These are phyloP conservation scores for Nemania diffusa DNA, from an alignment of 2,329 filamentous ascomycete genomes.

Conservation along the genomic window DNA sequence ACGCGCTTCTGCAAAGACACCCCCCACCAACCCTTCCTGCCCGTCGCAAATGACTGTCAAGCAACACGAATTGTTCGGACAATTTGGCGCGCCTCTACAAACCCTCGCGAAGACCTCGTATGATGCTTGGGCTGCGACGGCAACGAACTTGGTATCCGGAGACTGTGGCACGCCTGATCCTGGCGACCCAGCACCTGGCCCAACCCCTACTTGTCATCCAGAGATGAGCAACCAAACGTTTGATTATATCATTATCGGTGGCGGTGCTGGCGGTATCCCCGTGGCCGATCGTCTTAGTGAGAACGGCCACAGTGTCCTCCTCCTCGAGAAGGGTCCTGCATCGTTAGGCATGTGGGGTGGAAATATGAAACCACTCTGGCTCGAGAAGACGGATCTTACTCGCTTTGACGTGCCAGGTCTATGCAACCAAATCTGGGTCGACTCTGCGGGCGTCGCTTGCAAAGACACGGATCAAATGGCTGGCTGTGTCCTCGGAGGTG, in stretches of 20 bases:
- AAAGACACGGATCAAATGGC: conserved; percentile 77
- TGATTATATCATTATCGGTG: conserved; percentile 71
- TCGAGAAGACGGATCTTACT: conserved; percentile 69
- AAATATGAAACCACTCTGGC: conserved; percentile 64
- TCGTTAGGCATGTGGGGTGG: conserved; percentile 74
- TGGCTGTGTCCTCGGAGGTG: conserved; percentile 77
- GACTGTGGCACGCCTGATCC: conserved; percentile 46
- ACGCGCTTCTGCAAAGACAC: conserved; percentile 61
- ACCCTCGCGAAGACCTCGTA: conserved; percentile 53
- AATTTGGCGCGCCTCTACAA: conserved; percentile 58
- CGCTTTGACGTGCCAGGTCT: conserved; percentile 78
- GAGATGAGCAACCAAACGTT: conserved; percentile 55
- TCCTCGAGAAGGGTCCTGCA: conserved; percentile 69
- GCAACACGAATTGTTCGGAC: conserved; percentile 67
- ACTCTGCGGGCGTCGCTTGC: conserved; percentile 73
- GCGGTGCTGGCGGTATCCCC: conserved; percentile 68
- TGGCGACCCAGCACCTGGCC: conserved; percentile 37
- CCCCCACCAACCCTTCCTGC: conserved; percentile 55
- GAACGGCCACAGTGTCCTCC: conserved; percentile 71
- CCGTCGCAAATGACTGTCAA: conserved; percentile 57
- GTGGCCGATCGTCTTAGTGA: conserved; percentile 72
- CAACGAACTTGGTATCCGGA: conserved; percentile 53
- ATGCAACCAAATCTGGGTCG: conserved; percentile 76
- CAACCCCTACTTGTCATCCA: conserved; percentile 36
- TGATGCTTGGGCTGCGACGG: conserved; percentile 56